These are phyloP conservation scores for Zangia roseola DNA, from an alignment of 768 basidiomycete genomes.

Conservation along the genomic window DNA sequence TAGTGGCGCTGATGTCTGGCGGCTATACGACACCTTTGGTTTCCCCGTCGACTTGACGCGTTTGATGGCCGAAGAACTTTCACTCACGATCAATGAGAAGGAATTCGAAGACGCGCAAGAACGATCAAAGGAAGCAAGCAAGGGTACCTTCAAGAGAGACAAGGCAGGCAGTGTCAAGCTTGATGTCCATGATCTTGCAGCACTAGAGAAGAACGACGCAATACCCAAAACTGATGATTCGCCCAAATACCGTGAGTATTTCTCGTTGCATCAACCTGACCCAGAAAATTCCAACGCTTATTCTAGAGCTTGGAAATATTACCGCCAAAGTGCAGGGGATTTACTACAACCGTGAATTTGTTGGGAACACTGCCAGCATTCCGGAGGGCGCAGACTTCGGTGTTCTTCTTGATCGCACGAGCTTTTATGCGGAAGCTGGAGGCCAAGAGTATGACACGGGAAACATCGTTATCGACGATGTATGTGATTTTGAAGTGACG, in stretches of 20 bases:
- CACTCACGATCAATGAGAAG: slow-evolving; percentile 76
- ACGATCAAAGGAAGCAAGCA: slow-evolving; percentile 88
- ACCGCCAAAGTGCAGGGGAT: slow-evolving; percentile 77
- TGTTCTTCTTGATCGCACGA: slow-evolving; percentile 85
- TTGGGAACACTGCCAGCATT: slow-evolving; percentile 62
- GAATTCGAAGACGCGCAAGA: slow-evolving; percentile 91
- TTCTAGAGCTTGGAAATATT: slow-evolving; percentile 72
- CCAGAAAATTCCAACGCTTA: slow-evolving; percentile 1
- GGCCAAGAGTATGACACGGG: slow-evolving; percentile 98
- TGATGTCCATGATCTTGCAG: slow-evolving; percentile 92
- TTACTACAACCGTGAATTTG: slow-evolving; percentile 78
- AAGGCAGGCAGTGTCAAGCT: slow-evolving; percentile 74
- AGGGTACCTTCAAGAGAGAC: slow-evolving; percentile 74
- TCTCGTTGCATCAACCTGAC: neutral
- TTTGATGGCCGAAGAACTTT: slow-evolving; percentile 95
- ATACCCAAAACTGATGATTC: slow-evolving; percentile 94
- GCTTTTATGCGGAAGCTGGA: slow-evolving; percentile 96
- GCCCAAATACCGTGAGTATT: slow-evolving; percentile 78
- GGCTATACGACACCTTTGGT: slow-evolving; percentile 96
- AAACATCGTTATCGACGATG: slow-evolving; percentile 87
- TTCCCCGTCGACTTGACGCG: slow-evolving; percentile 97
- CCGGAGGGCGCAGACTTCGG: slow-evolving; percentile 74
- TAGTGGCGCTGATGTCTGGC: slow-evolving; percentile 93
- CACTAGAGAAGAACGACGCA: slow-evolving; percentile 69
- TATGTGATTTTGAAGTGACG: slow-evolving; percentile 88